Evolutionary conservation across 2,329 filamentous ascomycete species (phyloP), one percentile per base, ranked within the genome.

Genomic region (Talaromyces rugulosus): DNA sequence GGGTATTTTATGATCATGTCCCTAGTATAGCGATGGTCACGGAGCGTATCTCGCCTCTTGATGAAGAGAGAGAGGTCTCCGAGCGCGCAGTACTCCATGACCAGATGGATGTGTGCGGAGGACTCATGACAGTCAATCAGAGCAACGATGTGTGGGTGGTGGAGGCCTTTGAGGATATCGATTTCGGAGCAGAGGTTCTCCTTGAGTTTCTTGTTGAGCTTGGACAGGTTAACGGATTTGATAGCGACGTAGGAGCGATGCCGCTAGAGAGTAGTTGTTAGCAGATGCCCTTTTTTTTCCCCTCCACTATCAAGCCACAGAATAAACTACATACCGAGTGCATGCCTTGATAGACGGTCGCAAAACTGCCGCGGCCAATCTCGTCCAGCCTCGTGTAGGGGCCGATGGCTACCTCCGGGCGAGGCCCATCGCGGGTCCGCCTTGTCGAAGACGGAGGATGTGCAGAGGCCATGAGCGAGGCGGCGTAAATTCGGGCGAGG

Each of bases 21-120:
- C 71, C 87, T 86, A 3, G 94, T 95, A 59, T 91, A 89, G 31
- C 90, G 87, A 73, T 96, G 90, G 57, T 88, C 89, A 52, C 83
- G 84, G 53, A 97, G 85, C 72, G 88, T 90, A 64, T 94, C 88
- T 64, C 94, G 87, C 79, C 95, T 96, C 83, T 95, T 96, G 80
- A 99, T 97, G 77, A 99, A 98, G 59, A 94, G 83, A 11, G 95
- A 96, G 62, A 99, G 80, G 73, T 99, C 95, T 27, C 95, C 94
- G 47, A 99, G 85, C 73, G 96, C 92, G 79, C 95, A 98, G 78
- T 96, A 98, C 79, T 99, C 95, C 94, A 98, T 99, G 66, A 98
- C 89, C 62, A 99, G 85, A 78, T 99, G 95, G 78, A 98, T 97
- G 72, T 96, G 91, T 27, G 89, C 88, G 3, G 86, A 81, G 0